Base-by-base conservation (phyloP, 2,329 filamentous ascomycete species). In the Septoria linicola region DNA sequence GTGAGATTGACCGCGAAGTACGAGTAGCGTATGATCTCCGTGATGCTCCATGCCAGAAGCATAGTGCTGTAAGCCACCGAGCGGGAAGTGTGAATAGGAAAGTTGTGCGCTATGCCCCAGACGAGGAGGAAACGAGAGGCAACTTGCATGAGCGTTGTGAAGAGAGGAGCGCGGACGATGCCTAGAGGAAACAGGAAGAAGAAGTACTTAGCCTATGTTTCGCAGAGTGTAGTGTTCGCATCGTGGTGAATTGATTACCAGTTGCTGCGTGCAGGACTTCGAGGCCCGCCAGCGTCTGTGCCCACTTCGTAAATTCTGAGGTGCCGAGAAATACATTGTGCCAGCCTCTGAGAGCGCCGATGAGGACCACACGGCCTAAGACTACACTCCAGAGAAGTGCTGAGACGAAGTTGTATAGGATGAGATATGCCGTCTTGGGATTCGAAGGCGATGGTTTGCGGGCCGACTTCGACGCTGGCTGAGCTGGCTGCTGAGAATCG, bases 121-220 rank as follows among this genome's bases (percentile, higher is more conserved):
- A 96, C 88, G 59, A 97, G 85, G 59, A 96, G 81, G 64, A 95
- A 81, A 45, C 93, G 89, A 51, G 84, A 89, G 17, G 87, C 80
- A 57, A 97, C 91, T 72, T 99, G 93, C 84, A 96, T 90, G 31
- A 81, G 71, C 4, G 93, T 97, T 4, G 93, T 97, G 62, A 86
- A 62, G 63, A 96, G 70, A 1, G 92, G 90, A 1, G 92, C 85
- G 64, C 92, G 84, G 45, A 99, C 92, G 65, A 97, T 70, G 51
- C 89, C 88, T 91, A 49, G 17, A 42, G 39, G 16, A 20, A 27
- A 17, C n/a, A 13, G 17, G 27, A 50, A 37, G 42, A 20, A 46
- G 11, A 32, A 27, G 19, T 44, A 57, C 50, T 53, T 57, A 53
- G 50, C 50, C 43, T 45, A 17, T 49, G 34, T 17, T 20, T 47